Evolutionary conservation across 202 grass and related monocot genomes (phyloP).

Genomic region (Saccharum hybrid): DNA sequence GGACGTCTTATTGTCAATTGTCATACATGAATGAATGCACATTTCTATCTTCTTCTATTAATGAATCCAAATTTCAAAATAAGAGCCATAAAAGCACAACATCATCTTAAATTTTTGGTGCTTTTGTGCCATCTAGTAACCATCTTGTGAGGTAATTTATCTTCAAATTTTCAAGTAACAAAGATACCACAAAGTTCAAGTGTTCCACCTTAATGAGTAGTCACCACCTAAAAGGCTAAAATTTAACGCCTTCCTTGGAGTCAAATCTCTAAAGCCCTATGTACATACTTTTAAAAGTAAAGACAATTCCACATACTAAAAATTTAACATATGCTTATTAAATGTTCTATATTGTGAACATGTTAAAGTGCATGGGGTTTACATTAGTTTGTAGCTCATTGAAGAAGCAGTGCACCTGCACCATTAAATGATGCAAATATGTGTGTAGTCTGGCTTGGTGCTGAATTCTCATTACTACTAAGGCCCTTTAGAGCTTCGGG

Average conservation of each 20-base stretch:
- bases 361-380: neutral
- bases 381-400: constrained; percentile 28
- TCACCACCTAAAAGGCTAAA: neutral
- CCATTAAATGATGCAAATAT: neutral
- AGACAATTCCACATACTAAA: constrained; percentile 15
- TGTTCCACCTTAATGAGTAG: neutral
- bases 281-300: neutral
- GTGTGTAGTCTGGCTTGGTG: neutral
- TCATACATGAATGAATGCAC: neutral
- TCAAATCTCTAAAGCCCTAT: neutral
- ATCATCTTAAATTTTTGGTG: constrained; percentile 9
- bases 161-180: neutral
- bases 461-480: neutral
- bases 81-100: neutral
- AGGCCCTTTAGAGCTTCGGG: neutral
- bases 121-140: neutral
- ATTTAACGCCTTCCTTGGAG: neutral
- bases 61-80: constrained; percentile 2
- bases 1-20: neutral
- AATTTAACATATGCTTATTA: neutral
- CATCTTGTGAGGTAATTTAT: neutral
- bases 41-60: neutral
- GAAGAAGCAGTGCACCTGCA: constrained; percentile 18
- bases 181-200: neutral
- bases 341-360: constrained; percentile 28